These are phyloP conservation scores for Phanerochaete carnosa DNA, from an alignment of 768 basidiomycete species.

Conservation along the genomic window DNA sequence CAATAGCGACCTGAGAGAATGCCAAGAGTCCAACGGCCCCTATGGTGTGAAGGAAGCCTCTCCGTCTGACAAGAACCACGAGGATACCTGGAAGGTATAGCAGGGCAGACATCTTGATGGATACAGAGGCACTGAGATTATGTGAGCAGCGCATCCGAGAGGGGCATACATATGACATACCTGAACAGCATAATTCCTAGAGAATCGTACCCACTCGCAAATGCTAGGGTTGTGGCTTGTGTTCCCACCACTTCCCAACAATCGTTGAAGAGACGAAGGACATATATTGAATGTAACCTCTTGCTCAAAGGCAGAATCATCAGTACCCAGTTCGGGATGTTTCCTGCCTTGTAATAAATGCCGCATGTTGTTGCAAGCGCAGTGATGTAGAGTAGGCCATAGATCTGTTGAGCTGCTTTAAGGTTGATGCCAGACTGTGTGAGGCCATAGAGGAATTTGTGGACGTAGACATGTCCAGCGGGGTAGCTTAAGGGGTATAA, in stretches of 20 bases:
- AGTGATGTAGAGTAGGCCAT: conserved; percentile 66
- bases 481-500: conserved; percentile 66
- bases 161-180: conserved; percentile 37
- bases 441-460: conserved; percentile 62
- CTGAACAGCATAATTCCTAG: conserved; percentile 69
- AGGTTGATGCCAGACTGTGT: conserved; percentile 62
- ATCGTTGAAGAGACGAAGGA: conserved; percentile 92
- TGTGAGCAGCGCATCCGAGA: neutral
- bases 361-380: conserved; percentile 62
- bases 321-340: conserved; percentile 68
- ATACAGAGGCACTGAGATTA: conserved; percentile 64
- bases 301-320: conserved; percentile 84
- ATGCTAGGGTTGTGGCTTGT: conserved; percentile 64
- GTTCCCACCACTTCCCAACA: conserved; percentile 76
- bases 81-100: conserved; percentile 88
- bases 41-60: conserved; percentile 52
- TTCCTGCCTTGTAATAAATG: conserved; percentile 63
- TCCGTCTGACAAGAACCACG: conserved; percentile 74
- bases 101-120: conserved; percentile 92
- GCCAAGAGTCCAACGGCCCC: conserved; percentile 46
- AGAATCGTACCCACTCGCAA: conserved; percentile 56
- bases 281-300: conserved; percentile 90
- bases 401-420: conserved; percentile 70
- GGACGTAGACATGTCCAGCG: conserved; percentile 87
- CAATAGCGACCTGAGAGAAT: conserved; percentile 57